Base-by-base conservation (phyloP, 768 basidiomycete genomes). In the Solioccasus polychromus region DNA sequence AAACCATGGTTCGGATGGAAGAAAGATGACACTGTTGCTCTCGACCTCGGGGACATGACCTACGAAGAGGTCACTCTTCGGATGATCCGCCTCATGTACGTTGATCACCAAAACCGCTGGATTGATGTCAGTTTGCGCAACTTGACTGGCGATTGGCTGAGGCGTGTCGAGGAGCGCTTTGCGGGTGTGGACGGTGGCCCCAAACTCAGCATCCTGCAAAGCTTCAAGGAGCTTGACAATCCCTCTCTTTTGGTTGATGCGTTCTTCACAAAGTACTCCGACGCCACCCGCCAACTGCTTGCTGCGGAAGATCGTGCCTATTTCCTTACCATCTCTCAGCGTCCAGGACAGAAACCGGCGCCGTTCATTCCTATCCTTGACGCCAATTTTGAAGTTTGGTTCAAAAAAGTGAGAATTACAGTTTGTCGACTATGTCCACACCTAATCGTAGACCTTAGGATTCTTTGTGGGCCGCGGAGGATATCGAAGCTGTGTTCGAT, bases 1-100 rank as follows among this genome's bases (percentile, higher is more conserved):
- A 99, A 98, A 77, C 87, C 88, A 0, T 92, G 92, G 93, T 99
- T 99, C 62, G 92, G 89, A 15, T 85, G 85, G 80, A 98, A 96
- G 84, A 93, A 93, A 70, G 88, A 90, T 65, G 92, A 83, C 0
- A 76, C 68, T 17, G 80, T 90, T 52, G 90, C 88, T 29, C 81
- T 82, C 45, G 92, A 95, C 63, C 74, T 99, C 39, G 80, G 84
- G 22, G 92, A 96, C 59, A 97, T 99, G 96, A 98, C 95, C 11
- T 99, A 99, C 68, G 93, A 97, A 71, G 96, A 98, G 65, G 85
- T 88, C 26, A 88, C 88, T 4, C 75, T 92, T 50, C 82, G 95
- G 48, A 87, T 98, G 86, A 75, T 98, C 42, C 76, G 89, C 32
- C 72, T 99, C 56, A 97, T 97, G 92, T 98, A 87, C 62, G 91